Conservation (phyloP, 2,329 filamentous ascomycete species). For the Didymella segeticola region DNA sequence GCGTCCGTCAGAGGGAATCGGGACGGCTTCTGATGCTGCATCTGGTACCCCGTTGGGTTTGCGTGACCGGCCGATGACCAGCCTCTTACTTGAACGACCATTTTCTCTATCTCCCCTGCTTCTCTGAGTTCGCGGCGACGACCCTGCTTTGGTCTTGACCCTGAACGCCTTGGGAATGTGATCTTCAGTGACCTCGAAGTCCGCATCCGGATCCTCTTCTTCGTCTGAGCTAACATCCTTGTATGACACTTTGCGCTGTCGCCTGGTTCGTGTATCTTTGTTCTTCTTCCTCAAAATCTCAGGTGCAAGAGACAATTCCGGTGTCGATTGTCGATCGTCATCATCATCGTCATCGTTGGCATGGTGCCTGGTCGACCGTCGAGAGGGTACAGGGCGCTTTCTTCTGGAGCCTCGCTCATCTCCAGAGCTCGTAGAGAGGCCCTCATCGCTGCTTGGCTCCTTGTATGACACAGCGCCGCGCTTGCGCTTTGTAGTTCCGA, state of each 20-base stretch:
- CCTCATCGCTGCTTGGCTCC: conserved; percentile 46
- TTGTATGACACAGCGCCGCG: conserved; percentile 45
- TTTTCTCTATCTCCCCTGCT: background rate
- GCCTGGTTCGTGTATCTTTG: conserved; percentile 20
- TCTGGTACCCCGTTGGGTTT: conserved; percentile 28
- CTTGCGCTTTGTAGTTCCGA: conserved; percentile 44
- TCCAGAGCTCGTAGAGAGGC: conserved; percentile 30
- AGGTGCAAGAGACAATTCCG: conserved; percentile 8
- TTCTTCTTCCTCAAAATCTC: conserved; percentile 1
- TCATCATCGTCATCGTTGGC: conserved; percentile 22
- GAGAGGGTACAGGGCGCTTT: conserved; percentile 30
- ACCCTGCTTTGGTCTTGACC: conserved; percentile 11
- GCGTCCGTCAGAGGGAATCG: conserved; percentile 38
- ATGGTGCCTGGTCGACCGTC: conserved; percentile 35
- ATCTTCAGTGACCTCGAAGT: conserved; percentile 33
- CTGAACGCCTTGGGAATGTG: conserved; percentile 16
- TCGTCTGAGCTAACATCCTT: conserved; percentile 44
- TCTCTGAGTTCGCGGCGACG: conserved; percentile 20
- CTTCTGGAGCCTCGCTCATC: conserved; percentile 12
- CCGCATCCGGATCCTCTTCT: conserved; percentile 35
- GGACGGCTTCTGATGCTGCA: conserved; percentile 1
- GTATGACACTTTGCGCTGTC: conserved; percentile 36
- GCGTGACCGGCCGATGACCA: conserved; percentile 34
- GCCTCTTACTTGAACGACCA: conserved; percentile 20
- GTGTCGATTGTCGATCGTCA: conserved; percentile 17